Conservation (phyloP, 2,329 filamentous ascomycete species). For the Xylaria multiplex region DNA sequence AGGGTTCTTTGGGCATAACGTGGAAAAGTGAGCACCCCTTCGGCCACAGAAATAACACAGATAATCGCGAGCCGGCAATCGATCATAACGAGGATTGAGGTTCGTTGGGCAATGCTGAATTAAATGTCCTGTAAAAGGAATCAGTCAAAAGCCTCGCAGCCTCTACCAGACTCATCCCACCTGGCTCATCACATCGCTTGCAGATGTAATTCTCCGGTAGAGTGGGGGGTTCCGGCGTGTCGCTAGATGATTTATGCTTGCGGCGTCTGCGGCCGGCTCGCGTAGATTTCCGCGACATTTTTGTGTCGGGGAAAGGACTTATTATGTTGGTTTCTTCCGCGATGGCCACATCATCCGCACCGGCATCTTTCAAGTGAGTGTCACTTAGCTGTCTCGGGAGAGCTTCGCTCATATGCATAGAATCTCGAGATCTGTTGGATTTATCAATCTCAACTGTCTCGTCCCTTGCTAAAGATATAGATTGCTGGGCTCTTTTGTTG, state of each 20-base stretch:
- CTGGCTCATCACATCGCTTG: constrained; percentile 48
- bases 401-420: neutral
- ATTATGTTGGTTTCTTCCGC: constrained; percentile 22
- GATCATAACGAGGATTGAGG: constrained; percentile 53
- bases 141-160: constrained; percentile 26
- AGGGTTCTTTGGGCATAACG: constrained; percentile 52
- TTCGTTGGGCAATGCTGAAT: constrained; percentile 55
- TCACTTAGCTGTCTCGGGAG: neutral
- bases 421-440: neutral
- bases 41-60: constrained; percentile 50
- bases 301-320: constrained; percentile 17
- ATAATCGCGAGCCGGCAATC: constrained; percentile 47
- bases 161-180: constrained; percentile 38
- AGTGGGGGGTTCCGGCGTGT: constrained; percentile 4
- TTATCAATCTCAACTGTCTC: neutral
- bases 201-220: constrained; percentile 45
- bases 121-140: constrained; percentile 50
- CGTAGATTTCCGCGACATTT: constrained; percentile 7
- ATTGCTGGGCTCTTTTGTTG: neutral
- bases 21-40: constrained; percentile 50
- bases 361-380: neutral
- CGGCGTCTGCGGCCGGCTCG: constrained; percentile 13
- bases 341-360: constrained; percentile 21
- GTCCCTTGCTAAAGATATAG: neutral
- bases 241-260: constrained; percentile 5